phyloP scores from a whole-genome alignment of 129 eudicot genomes.

The Centaurea solstitialis region DNA sequence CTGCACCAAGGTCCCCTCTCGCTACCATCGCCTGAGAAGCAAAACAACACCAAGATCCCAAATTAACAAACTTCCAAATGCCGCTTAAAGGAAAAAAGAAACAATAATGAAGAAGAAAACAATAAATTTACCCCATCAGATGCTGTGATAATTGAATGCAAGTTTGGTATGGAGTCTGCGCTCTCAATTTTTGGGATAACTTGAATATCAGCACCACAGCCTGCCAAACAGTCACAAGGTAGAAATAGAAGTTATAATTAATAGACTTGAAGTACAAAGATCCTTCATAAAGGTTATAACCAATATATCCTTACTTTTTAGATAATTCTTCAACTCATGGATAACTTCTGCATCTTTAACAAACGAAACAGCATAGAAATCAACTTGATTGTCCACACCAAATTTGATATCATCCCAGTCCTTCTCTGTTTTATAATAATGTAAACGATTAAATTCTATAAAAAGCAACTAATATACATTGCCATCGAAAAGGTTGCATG shows the following conservation, averaged over 20 bases:
- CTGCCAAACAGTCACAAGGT: constrained; percentile 39
- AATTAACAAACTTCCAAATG: neutral
- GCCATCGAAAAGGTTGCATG: neutral
- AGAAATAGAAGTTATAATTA: constrained; percentile 11
- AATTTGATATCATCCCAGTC: constrained; percentile 99
- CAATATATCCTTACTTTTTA: constrained; percentile 57
- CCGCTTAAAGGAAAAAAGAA: neutral
- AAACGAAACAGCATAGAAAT: constrained; percentile 97
- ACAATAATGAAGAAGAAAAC: neutral
- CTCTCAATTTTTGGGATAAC: constrained; percentile 96
- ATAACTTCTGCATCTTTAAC: constrained; percentile 98
- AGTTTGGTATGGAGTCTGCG: constrained; percentile 95
- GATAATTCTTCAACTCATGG: constrained; percentile 87
- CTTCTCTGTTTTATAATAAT: constrained; percentile 59
- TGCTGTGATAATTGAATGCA: constrained; percentile 91
- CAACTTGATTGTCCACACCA: constrained; percentile 96
- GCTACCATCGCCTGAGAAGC: constrained; percentile 89
- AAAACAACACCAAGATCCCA: neutral
- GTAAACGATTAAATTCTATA: constrained; percentile 8
- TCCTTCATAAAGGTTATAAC: neutral
- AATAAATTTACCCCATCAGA: constrained; percentile 79
- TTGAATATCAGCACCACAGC: constrained; percentile 91
- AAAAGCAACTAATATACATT: neutral
- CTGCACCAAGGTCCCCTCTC: constrained; percentile 98
- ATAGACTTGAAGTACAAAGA: neutral